Evolutionary conservation across 495 filamentous ascomycete genomes (phyloP).

Genomic region (Lasiosphaeris hirsuta): DNA sequence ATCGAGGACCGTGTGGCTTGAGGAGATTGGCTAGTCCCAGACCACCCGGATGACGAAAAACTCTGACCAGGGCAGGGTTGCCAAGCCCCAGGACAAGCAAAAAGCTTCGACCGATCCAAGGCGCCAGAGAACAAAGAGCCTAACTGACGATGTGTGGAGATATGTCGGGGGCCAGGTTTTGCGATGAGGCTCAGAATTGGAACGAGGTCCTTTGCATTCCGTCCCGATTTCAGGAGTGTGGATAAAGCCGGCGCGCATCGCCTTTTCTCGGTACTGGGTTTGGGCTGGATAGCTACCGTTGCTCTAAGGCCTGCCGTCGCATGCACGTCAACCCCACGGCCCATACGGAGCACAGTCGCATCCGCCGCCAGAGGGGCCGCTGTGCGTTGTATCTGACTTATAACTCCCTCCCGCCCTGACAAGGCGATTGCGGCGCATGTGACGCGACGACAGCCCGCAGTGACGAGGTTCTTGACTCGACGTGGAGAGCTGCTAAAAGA

Average conservation of each 20-base stretch:
- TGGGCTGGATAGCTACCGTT: background rate
- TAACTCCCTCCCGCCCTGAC: too few species aligned
- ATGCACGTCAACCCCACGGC: constrained; percentile 1
- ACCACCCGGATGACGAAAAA: constrained; percentile 13
- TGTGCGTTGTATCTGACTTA: too few species aligned
- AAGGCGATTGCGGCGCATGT: too few species aligned
- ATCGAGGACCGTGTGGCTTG: constrained; percentile 15
- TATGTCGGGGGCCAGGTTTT: too few species aligned
- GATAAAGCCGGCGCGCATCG: background rate
- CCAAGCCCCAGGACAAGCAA: background rate
- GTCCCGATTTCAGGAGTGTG: too few species aligned
- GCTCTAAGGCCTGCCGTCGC: background rate
- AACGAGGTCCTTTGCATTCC: too few species aligned
- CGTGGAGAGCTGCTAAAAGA: too few species aligned
- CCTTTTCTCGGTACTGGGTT: background rate
- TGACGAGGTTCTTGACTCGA: background rate
- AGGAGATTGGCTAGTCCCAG: constrained; percentile 10
- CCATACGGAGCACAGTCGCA: background rate
- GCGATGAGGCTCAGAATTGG: too few species aligned
- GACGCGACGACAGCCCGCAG: background rate
- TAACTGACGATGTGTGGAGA: background rate
- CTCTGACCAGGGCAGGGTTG: constrained; percentile 6
- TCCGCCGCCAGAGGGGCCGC: too few species aligned
- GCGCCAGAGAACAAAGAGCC: background rate
- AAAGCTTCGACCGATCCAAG: too few species aligned